A percentile compares a stretch with the other conserved stretches of the same genome.
These are phyloP conservation scores for Russula dissimulans DNA, from an alignment of 768 basidiomycete species.

Conservation along the genomic window DNA sequence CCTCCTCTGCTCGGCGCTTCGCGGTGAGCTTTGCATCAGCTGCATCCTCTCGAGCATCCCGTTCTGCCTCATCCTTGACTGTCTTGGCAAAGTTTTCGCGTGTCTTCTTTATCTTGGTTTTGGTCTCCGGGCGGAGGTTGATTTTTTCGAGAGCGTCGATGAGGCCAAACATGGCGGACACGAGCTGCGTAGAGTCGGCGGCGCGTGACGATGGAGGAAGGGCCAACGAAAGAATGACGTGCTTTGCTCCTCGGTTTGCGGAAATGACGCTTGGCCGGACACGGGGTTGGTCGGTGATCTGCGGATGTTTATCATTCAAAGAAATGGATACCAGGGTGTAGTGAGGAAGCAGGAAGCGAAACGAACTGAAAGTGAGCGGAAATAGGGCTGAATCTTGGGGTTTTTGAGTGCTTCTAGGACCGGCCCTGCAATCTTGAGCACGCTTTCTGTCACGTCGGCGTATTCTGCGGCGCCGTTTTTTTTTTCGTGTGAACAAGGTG, in stretches of 20 bases:
- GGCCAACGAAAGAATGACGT: conserved; percentile 59
- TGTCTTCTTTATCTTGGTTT: conserved; percentile 60
- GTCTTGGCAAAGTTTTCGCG: conserved; percentile 64
- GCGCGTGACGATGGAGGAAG: conserved; percentile 43
- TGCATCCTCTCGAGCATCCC: conserved; percentile 63
- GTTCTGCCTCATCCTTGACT: conserved; percentile 57
- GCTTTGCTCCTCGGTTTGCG: conserved; percentile 52
- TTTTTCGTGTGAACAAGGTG: not conserved
- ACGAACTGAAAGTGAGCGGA: conserved; percentile 77
- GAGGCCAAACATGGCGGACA: conserved; percentile 63
- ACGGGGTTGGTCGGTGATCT: conserved; percentile 82
- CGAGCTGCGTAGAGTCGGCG: conserved; percentile 45
- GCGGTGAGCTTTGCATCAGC: conserved; percentile 63
- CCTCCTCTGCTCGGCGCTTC: conserved; percentile 67
- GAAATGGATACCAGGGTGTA: conserved; percentile 2
- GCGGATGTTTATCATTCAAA: conserved; percentile 5
- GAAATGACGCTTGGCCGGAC: conserved; percentile 48
- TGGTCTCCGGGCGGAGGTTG: conserved; percentile 73
- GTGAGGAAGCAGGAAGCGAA: not conserved
- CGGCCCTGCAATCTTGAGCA: conserved; percentile 53
- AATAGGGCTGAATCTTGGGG: conserved; percentile 59
- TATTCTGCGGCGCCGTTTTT: conserved; percentile 43
- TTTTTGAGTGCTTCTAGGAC: conserved; percentile 52
- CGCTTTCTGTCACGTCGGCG: conserved; percentile 72
- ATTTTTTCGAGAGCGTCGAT: conserved; percentile 52